These are phyloP conservation scores for Brassica carinata DNA, from an alignment of 345 rosid species.

Conservation along the genomic window DNA sequence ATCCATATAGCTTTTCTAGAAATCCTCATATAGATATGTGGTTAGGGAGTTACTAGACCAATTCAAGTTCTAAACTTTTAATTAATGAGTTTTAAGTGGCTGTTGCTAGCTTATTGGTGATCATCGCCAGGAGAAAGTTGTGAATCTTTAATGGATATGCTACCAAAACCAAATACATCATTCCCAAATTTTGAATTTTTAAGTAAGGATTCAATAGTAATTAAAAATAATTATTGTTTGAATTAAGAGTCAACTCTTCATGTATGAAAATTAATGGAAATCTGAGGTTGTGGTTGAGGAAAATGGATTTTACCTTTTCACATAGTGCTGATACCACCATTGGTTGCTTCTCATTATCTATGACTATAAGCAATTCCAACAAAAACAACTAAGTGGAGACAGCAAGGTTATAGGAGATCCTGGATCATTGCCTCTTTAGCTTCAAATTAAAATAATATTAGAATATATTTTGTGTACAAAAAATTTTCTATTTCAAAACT, in stretches of 20 bases:
- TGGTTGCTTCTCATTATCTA: slow-evolving; percentile 9
- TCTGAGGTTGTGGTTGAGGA: slow-evolving; percentile 27
- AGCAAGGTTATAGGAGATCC: not conserved
- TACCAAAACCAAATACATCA: slow-evolving; percentile 30
- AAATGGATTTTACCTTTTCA: slow-evolving; percentile 29
- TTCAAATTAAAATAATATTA: not conserved
- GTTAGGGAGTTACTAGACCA: slow-evolving; percentile 16
- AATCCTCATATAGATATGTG: not conserved
- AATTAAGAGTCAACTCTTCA: slow-evolving; percentile 35
- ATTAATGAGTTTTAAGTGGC: slow-evolving; percentile 18
- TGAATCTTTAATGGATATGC: slow-evolving; percentile 28
- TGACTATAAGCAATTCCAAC: not conserved
- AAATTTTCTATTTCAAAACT: too few relatives aligned
- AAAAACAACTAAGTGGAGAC: not conserved
- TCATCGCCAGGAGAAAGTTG: slow-evolving; percentile 25
- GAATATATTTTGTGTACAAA: not conserved
- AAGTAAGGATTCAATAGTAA: not conserved
- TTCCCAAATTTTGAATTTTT: slow-evolving; percentile 6
- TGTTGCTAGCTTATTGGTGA: slow-evolving; percentile 18
- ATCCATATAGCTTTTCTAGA: slow-evolving; percentile 5
- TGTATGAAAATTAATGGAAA: slow-evolving; percentile 21
- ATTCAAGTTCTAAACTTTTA: not conserved
- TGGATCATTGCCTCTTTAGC: not conserved
- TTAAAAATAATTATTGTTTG: not conserved
- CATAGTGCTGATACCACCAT: slow-evolving; percentile 34